Evolutionary conservation across 2,329 filamentous ascomycete species (phyloP), one percentile per base, ranked within the genome.

Genomic region (Stagonosporopsis cucurbitacearum): DNA sequence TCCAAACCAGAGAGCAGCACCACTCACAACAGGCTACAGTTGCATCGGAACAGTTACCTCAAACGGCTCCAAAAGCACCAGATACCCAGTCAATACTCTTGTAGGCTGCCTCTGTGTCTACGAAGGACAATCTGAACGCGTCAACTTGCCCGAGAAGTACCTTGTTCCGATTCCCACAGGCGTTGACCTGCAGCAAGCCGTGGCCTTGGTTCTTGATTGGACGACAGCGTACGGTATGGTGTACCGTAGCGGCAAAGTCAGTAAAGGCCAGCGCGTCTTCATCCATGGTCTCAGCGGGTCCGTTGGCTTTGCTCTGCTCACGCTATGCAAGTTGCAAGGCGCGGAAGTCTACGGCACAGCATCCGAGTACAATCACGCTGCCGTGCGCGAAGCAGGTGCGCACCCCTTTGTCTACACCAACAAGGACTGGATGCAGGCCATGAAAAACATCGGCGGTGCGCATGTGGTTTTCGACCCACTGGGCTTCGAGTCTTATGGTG

Each of bases 221-320:
- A 75, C 50, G 13, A 72, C 69, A 1, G 71, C 69, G 6, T 73
- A 73, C 41, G 70, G 68, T 7, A 68, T 73, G 66, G 64, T 68
- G 5, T 64, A 60, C 19, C 68, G 67, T 17, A 41, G 60, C 15
- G 79, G 78, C 3, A 72, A 77, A 28, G 78, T 83, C 1, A 44
- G 66, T 1, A 68, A 71, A 25, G 80, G 80, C 26, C 75, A 81
- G 50, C 75, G 77, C 20, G 80, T 83, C 40, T 83, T 83, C 61
- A 67, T 83, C 17, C 81, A 83, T 64, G 80, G 81, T 32, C 67
- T 82, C 22, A 82, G 79, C 57, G 81, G 81, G 26, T 80, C 81
- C 7, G 80, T 83, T 1, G 81, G 81, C 17, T 77, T 72, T 49
- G 80, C 76, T 0, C 36, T 77, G 20, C 75, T 79, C 69, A 72